These are phyloP conservation scores for Paratinospora sagittata DNA, from an alignment of 164 flowering plant species.

Conservation along the genomic window DNA sequence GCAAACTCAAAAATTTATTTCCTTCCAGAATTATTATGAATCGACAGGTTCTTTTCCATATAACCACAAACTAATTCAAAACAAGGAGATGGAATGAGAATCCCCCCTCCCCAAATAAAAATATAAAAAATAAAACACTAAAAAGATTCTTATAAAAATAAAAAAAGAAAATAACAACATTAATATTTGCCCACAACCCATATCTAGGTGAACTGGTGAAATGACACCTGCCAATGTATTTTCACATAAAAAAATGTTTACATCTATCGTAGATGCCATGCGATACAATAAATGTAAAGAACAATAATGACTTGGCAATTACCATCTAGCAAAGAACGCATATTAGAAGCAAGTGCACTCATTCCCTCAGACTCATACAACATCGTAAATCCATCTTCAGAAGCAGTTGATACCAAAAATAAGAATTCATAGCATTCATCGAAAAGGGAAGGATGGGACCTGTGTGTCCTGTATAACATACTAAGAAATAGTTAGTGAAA, in stretches of 20 bases:
- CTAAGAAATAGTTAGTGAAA: background rate
- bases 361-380: slow-evolving; percentile 58
- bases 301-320: slow-evolving; percentile 12
- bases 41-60: no score
- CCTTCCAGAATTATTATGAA: background rate
- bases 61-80: no score
- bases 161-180: no score
- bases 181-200: no score
- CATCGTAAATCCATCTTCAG: slow-evolving; percentile 45
- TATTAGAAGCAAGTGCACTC: slow-evolving; percentile 46
- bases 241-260: no score
- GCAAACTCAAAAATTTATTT: background rate
- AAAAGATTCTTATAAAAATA: background rate
- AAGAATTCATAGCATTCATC: slow-evolving; percentile 81
- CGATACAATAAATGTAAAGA: background rate
- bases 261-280: background rate
- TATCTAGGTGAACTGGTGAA: no score
- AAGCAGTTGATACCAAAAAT: slow-evolving; percentile 47
- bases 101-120: background rate
- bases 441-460: slow-evolving; percentile 38
- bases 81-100: no score
- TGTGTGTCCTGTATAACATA: slow-evolving; percentile 19
- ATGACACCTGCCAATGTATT: no score
- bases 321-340: slow-evolving; percentile 63
- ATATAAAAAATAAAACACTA: background rate